Conservation (phyloP, 129 eudicot species). For the Escallonia herrerae region DNA sequence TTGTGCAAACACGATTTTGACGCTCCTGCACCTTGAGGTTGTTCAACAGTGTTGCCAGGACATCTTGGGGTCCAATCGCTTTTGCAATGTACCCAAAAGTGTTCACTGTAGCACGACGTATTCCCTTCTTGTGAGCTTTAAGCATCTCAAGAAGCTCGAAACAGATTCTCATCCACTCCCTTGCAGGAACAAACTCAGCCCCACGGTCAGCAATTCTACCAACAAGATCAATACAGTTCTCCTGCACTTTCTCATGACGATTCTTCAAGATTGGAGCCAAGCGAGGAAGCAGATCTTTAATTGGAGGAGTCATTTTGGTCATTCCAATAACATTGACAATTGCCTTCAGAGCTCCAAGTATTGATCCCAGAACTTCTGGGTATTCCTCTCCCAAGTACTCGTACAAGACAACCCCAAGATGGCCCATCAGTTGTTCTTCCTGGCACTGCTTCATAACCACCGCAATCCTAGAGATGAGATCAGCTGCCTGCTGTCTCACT, state of each 20-base stretch:
- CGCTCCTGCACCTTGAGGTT: conserved; percentile 95
- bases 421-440: conserved; percentile 96
- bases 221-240: conserved; percentile 90
- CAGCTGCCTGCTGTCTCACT: conserved; percentile 94
- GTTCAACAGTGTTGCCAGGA: conserved; percentile 78
- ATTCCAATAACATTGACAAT: conserved; percentile 93
- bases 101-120: conserved; percentile 91
- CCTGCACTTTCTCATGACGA: conserved; percentile 96
- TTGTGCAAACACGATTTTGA: conserved; percentile 97
- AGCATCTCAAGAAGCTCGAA: conserved; percentile 98
- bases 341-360: conserved; percentile 87
- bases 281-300: conserved; percentile 85
- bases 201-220: conserved; percentile 99
- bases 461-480: conserved; percentile 79
- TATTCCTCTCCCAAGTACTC: conserved; percentile 97
- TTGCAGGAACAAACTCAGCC: conserved; percentile 92
- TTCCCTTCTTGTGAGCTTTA: conserved; percentile 96
- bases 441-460: conserved; percentile 96
- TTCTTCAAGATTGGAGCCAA: conserved; percentile 87
- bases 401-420: conserved; percentile 92
- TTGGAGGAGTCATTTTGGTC: conserved; percentile 98
- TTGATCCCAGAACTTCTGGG: conserved; percentile 97
- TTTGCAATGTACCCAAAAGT: conserved; percentile 95
- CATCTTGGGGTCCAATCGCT: conserved; percentile 98
- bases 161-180: conserved; percentile 99